Evolutionary conservation across 208 protist genomes (phyloP).

Genomic region (Endotrypanum monterogeii): DNA sequence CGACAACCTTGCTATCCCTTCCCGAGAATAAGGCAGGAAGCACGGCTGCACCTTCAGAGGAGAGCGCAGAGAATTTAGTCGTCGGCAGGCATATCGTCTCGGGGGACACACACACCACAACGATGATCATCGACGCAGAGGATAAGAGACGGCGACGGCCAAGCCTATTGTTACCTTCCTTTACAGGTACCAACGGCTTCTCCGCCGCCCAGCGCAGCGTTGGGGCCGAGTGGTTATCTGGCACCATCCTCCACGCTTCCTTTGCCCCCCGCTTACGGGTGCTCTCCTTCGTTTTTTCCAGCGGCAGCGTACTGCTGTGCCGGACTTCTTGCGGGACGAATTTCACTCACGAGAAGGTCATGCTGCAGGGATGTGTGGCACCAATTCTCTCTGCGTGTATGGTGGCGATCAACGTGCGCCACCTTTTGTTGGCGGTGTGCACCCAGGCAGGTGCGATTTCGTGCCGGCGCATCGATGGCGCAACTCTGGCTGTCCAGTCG

Average conservation of each 20-base stretch:
- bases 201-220: conserved; percentile 2
- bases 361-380: conserved; percentile 39
- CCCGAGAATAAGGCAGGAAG: not conserved
- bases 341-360: conserved; percentile 44
- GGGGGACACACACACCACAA: not conserved
- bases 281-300: conserved; percentile 57
- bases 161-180: not conserved
- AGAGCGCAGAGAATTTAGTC: not conserved
- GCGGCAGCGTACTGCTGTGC: conserved; percentile 54
- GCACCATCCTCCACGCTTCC: conserved; percentile 49
- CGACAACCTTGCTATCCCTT: conserved; percentile 7
- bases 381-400: conserved; percentile 33
- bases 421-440: conserved; percentile 55
- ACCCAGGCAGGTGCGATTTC: conserved; percentile 53
- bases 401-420: conserved; percentile 54
- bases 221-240: conserved; percentile 17
- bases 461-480: conserved; percentile 43
- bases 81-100: not conserved
- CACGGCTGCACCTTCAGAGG: not conserved
- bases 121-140: not conserved
- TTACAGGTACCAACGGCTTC: not conserved
- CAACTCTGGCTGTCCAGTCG: conserved; percentile 23
- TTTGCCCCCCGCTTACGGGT: conserved; percentile 40
- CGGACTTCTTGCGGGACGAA: conserved; percentile 43
- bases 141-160: not conserved